These are phyloP conservation scores for Curvularia spicifera DNA, from an alignment of 2,329 filamentous ascomycete species.

Conservation along the genomic window DNA sequence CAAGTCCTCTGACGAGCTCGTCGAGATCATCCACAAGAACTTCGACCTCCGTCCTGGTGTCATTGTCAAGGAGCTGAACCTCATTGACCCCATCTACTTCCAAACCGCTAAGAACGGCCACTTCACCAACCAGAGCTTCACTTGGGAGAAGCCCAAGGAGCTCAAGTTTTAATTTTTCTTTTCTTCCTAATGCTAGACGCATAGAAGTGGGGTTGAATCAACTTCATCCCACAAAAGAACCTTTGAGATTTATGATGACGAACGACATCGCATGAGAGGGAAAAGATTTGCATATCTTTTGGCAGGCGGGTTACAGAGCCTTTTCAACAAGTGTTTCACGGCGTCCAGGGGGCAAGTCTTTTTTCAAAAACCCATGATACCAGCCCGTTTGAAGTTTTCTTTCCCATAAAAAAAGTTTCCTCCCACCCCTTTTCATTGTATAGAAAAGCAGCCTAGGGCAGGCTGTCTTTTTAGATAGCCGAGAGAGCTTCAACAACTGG, in stretches of 20 bases:
- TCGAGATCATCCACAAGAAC: conserved; percentile 92
- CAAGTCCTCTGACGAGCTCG: conserved; percentile 89
- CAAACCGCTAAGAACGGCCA: conserved; percentile 99
- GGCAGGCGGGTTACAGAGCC: conserved; percentile 42
- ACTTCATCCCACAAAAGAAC: conserved; percentile 44
- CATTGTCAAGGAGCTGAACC: conserved; percentile 95
- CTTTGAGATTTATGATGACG: conserved; percentile 23
- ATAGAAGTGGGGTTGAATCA: conserved; percentile 49
- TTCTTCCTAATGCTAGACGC: conserved; percentile 24
- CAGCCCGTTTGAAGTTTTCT: conserved; percentile 29
- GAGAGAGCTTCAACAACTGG: conserved; percentile 31
- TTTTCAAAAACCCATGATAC: conserved; percentile 38
- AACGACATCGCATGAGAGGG: conserved; percentile 20
- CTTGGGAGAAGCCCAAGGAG: conserved; percentile 96
- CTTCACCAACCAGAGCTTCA: conserved; percentile 98
- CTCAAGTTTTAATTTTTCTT: conserved; percentile 77
- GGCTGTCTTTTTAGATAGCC: conserved; percentile 16
- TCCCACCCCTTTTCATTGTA: conserved; percentile 4
- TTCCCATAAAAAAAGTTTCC: conserved; percentile 31
- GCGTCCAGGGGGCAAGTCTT: conserved; percentile 41
- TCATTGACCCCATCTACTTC: conserved; percentile 96
- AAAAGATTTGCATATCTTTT: conserved; percentile 49
- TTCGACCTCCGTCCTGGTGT: conserved; percentile 98
- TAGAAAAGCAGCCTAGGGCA: conserved; percentile 25
- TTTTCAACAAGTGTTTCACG: conserved; percentile 51